Percentiles rank a stretch among this genome's conserved stretches.
phyloP scores from a whole-genome alignment of 352 stramenopile species.

The Globisporangium lucens region DNA sequence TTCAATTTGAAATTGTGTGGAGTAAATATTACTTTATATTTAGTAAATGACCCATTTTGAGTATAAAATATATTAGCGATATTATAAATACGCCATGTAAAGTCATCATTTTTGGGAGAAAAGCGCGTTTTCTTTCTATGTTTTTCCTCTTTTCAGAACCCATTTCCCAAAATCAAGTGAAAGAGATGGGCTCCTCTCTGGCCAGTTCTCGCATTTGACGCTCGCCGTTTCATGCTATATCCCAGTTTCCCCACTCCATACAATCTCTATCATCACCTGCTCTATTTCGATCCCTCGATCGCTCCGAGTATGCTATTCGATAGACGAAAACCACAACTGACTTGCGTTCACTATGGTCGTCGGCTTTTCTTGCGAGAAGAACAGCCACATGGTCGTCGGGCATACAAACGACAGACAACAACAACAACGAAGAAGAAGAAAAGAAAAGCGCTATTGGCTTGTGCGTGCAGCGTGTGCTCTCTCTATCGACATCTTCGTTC shows the following conservation, averaged over 20 bases:
- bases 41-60: not conserved
- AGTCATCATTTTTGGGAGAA: not conserved
- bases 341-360: slow-evolving; percentile 7
- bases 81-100: not conserved
- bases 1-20: not conserved
- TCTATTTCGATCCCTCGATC: not conserved
- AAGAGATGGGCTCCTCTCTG: not conserved
- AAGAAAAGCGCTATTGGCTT: slow-evolving; percentile 4
- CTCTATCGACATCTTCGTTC: not conserved
- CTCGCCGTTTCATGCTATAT: not conserved
- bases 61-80: not conserved
- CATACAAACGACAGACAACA: not conserved
- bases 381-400: not conserved
- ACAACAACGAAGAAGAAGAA: slow-evolving; percentile 1
- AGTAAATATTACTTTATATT: not conserved
- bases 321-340: not conserved
- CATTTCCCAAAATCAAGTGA: not conserved
- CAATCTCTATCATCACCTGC: not conserved
- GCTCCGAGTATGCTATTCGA: not conserved
- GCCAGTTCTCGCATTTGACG: not conserved
- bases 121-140: not conserved
- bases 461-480: not conserved
- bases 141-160: not conserved
- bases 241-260: not conserved
- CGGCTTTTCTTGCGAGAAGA: slow-evolving; percentile 7